Evolutionary conservation across 768 basidiomycete species (phyloP), one percentile per base, ranked within the genome.

Genomic region (Hericium rajendrae): DNA sequence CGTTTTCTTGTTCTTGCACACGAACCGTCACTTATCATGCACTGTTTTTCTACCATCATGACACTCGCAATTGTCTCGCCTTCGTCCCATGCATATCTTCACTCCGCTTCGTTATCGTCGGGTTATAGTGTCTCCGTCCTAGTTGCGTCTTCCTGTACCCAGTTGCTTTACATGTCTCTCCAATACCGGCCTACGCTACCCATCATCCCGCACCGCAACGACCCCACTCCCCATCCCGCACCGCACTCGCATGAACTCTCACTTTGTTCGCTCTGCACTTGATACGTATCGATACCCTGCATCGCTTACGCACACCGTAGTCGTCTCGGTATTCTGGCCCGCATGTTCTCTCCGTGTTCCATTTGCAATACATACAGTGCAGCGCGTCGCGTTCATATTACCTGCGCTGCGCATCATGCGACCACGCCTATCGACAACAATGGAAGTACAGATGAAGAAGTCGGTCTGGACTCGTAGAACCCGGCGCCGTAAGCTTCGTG

Each of bases 11-110:
- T 56, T 56, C 55, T 56, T 56, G 55, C 55, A 56, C 24, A 43
- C 55, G 22, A 43, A 38, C 49, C 56, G 26, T 38, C 20, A 48
- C 41, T 51, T 40, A 54, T 38, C 51, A 38, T 32, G 51, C 48
- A 40, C 51, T 51, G 56, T 57, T 57, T 37, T 56, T 50, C 28
- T 57, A 51, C 56, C 38, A 32, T 28, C 56, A 54, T 58, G 53
- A 46, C 53, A 38, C 46, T 57, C 41, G n/a, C 40, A 38, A 48
- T 58, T 58, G 38, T 38, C 28, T 26, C 49, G 40, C 39, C 51
- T 9, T 54, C 53, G 54, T 50, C 54, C n/a, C 38, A 48, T 53
- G 32, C 52, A 53, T 53, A 37, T 37, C 37, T 40, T 38, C 52
- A 53, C 10, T 53, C 37, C 37, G 24, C 24, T 28, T 53, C 37